These are phyloP conservation scores for Cladophialophora immunda DNA, from an alignment of 2,329 filamentous ascomycete genomes.

Conservation along the genomic window DNA sequence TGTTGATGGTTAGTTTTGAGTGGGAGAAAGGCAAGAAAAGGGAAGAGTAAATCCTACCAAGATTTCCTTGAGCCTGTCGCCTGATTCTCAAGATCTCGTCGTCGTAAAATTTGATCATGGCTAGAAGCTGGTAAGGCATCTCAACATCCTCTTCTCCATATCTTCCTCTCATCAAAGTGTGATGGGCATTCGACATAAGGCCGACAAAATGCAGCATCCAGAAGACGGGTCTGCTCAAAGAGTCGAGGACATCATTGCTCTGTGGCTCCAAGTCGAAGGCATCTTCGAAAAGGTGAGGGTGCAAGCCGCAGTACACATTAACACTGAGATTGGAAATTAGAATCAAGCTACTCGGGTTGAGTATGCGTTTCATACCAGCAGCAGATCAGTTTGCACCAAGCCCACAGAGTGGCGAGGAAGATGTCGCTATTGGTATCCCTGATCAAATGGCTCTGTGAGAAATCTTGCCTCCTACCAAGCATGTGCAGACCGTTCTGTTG, in stretches of 20 bases:
- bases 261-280: slow-evolving; percentile 15
- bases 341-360: neutral
- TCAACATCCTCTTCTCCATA: slow-evolving; percentile 17
- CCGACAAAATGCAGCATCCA: slow-evolving; percentile 26
- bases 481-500: slow-evolving; percentile 26
- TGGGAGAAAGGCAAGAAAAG: neutral
- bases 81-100: neutral
- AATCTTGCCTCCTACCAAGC: slow-evolving; percentile 3
- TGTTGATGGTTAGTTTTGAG: neutral
- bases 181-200: neutral
- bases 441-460: neutral
- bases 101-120: neutral
- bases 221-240: neutral
- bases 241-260: neutral
- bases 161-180: neutral
- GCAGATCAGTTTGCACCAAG: slow-evolving; percentile 20
- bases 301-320: slow-evolving; percentile 11
- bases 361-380: slow-evolving; percentile 9
- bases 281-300: slow-evolving; percentile 17
- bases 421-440: slow-evolving; percentile 1
- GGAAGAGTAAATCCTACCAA: neutral
- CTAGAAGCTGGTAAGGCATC: slow-evolving; percentile 1
- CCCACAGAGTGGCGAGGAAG: slow-evolving; percentile 19
- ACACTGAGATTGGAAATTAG: neutral
- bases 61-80: neutral